phyloP scores from a whole-genome alignment of 495 filamentous ascomycete species.

The Tuber umbilicatum region DNA sequence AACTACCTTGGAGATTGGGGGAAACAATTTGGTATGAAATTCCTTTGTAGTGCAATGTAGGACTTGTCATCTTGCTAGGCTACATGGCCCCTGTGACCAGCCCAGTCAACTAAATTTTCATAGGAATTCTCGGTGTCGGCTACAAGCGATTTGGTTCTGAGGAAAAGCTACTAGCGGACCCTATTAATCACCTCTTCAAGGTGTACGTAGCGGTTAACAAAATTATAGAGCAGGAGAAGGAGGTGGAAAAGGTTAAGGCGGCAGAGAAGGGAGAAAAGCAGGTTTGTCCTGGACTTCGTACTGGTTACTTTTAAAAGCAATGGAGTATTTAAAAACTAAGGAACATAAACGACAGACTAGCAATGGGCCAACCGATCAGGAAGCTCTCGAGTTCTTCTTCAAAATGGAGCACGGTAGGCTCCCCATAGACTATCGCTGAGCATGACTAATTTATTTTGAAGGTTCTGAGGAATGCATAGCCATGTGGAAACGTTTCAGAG shows the following conservation, averaged over 20 bases:
- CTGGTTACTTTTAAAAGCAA: slow-evolving; percentile 1
- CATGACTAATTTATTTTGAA: slow-evolving; percentile 6
- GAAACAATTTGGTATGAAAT: slow-evolving; percentile 54
- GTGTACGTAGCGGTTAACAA: slow-evolving; percentile 59
- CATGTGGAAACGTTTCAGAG: slow-evolving; percentile 80
- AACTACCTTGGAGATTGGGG: slow-evolving; percentile 67
- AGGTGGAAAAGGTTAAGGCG: slow-evolving; percentile 47
- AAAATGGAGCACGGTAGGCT: slow-evolving; percentile 67
- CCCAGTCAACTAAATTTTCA: neutral
- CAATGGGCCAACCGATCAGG: slow-evolving; percentile 49
- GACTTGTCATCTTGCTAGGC: neutral
- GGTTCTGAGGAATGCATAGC: slow-evolving; percentile 63
- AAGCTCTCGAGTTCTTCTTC: slow-evolving; percentile 75
- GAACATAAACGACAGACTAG: slow-evolving; percentile 39
- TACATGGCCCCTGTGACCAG: neutral
- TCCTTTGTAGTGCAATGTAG: neutral
- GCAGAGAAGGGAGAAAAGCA: slow-evolving; percentile 49
- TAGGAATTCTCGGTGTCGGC: slow-evolving; percentile 51
- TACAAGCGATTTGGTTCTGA: slow-evolving; percentile 58
- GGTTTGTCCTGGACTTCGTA: slow-evolving; percentile 36
- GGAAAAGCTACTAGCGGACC: slow-evolving; percentile 51
- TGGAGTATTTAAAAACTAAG: neutral
- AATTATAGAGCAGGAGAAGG: slow-evolving; percentile 54
- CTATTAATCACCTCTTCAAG: slow-evolving; percentile 59
- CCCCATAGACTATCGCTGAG: neutral